phyloP scores from a whole-genome alignment of 2,329 filamentous ascomycete species.

The Clarireedia paspali region DNA sequence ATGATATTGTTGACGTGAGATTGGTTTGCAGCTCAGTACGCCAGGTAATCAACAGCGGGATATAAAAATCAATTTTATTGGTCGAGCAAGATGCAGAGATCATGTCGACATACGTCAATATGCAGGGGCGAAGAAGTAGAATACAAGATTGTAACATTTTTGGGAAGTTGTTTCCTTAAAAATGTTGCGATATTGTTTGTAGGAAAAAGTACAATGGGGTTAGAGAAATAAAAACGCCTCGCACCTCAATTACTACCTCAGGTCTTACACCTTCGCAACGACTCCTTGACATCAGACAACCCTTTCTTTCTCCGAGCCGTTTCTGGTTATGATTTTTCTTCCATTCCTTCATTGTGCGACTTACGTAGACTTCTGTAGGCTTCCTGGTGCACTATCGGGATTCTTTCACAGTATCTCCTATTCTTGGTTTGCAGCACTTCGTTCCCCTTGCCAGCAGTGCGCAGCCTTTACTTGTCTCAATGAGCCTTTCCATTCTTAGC shows the following conservation, averaged over 20 bases:
- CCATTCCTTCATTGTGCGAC: no score
- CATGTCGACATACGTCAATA: no score
- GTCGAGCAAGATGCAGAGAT: background rate
- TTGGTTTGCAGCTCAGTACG: no score
- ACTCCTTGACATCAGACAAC: background rate
- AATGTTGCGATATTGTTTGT: background rate
- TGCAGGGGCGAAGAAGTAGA: no score
- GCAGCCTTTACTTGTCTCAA: constrained; percentile 9
- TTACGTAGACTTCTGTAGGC: no score
- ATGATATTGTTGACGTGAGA: no score
- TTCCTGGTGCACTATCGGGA: no score
- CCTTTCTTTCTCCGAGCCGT: background rate
- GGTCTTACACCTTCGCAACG: background rate
- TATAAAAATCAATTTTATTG: no score
- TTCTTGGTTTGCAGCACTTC: background rate
- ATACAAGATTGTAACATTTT: background rate
- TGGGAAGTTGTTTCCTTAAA: background rate
- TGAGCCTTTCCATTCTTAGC: constrained; percentile 45
- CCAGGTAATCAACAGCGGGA: no score
- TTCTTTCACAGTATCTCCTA: background rate
- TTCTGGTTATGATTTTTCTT: background rate
- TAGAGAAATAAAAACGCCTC: constrained; percentile 5
- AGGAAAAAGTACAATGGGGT: background rate
- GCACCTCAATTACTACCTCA: constrained; percentile 1
- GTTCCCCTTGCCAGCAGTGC: background rate